Base-by-base conservation (phyloP, 495 filamentous ascomycete species). In the Podospora pseudoanserina region DNA sequence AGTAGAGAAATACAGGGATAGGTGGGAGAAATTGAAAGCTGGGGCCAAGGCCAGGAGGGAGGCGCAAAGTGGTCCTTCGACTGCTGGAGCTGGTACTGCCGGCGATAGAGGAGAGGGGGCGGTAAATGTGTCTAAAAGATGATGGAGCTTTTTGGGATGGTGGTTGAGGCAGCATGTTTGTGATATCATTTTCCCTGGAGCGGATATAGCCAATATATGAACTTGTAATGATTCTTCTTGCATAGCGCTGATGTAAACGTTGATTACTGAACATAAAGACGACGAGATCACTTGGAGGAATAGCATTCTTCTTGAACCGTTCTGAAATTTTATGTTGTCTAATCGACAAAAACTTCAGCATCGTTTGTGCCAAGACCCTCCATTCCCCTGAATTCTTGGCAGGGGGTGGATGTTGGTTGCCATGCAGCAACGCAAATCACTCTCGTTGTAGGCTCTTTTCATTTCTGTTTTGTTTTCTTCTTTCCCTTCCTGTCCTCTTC, bases 11-110 rank as follows among this genome's bases (percentile, higher is more conserved):
- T 96, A 96, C 75, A 77, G 90, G 30, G 89, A 92, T 65, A 84
- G 87, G 68, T 97, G 91, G 90, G 90, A 96, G 78, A 89, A 89
- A 77, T 80, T 97, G 73, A 94, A 95, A 76, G 89, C 91, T 19
- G 89, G 90, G 0, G 93, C 93, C 15, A 93, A 91, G 77, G 88
- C 86, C 1, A 74, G 87, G 60, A 78, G 87, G 53, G 86, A 85
- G 68, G 86, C 77, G 0, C 79, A 80, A 65, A 73, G 65, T 53
- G 55, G 30, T 49, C 13, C 39, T 49, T 49, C 39, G 9, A 13
- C 39, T 49, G 5, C 39, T 49, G 39, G 7, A 11, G 5, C 15
- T 49, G 39, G 39, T 11, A 11, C 9, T 49, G 30, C 30, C 0
- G 30, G 30, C 13, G 39, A 49, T 16, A 49, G 39, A 49, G 39